phyloP scores from a whole-genome alignment of 257 asterid species.

The Scutellaria minor region DNA sequence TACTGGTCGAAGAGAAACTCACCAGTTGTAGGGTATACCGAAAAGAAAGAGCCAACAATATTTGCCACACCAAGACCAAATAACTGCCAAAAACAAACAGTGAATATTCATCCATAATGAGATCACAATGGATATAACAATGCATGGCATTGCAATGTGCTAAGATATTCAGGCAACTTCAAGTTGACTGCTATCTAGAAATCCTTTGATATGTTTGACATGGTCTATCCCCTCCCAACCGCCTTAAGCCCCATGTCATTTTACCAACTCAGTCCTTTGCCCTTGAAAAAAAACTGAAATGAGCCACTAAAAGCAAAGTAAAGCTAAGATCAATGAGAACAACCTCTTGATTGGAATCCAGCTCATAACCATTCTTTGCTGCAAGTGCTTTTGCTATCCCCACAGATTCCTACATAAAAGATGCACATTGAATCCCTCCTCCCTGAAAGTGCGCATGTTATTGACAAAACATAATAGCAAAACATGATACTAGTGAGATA shows the following conservation, averaged over 20 bases:
- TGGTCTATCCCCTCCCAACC: slow-evolving; percentile 12
- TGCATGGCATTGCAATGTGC: background rate
- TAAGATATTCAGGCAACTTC: slow-evolving; percentile 1
- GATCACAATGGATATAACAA: slow-evolving; percentile 7
- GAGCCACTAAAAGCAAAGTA: slow-evolving; percentile 21
- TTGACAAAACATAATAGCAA: slow-evolving; percentile 7
- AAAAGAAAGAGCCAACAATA: slow-evolving; percentile 92
- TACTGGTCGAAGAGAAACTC: slow-evolving; percentile 42
- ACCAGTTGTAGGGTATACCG: slow-evolving; percentile 95
- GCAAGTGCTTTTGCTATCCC: slow-evolving; percentile 99
- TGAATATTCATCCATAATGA: slow-evolving; percentile 18
- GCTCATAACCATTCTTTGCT: slow-evolving; percentile 94
- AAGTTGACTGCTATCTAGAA: slow-evolving; percentile 19
- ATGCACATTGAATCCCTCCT: slow-evolving; percentile 27
- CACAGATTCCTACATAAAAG: slow-evolving; percentile 77
- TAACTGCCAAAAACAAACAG: slow-evolving; percentile 60
- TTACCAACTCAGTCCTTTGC: slow-evolving; percentile 22
- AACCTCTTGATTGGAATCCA: slow-evolving; percentile 99
- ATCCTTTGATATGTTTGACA: slow-evolving; percentile 23
- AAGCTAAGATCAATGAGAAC: slow-evolving; percentile 31
- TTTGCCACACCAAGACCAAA: slow-evolving; percentile 99
- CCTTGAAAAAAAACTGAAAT: slow-evolving; percentile 27
- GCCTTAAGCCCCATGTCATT: slow-evolving; percentile 23
- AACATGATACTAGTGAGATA: slow-evolving; percentile 25
- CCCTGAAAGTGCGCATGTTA: slow-evolving; percentile 10